Base-by-base conservation (phyloP, 352 stramenopile species). In the Discostella stelligera region DNA sequence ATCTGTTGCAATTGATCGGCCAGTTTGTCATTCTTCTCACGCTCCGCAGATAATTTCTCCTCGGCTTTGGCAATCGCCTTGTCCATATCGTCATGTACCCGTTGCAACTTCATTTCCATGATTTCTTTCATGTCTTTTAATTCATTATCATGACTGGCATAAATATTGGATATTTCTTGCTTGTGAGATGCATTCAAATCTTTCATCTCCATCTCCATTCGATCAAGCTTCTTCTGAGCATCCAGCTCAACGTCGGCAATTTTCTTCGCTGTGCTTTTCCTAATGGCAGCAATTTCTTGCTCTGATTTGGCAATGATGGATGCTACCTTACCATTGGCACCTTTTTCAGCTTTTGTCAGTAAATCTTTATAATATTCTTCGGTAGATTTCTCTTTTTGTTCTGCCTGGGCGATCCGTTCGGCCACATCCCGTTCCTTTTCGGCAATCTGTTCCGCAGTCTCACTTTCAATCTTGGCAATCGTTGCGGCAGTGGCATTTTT, bases 221-320 rank as follows among this genome's bases (percentile, higher is more conserved):
- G 37, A 44, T 44, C 37, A 44, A 44, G 37, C 13, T 77, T 66
- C 2, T 39, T 46, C 30, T 74, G 50, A 2, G 61, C 18, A 13
- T 75, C 53, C 53, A 61, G 5, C 25, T 66, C 54, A 16, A 23
- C 16, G 4, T 50, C 18, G 66, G 39, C 55, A 55, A 52, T 44
- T 71, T 79, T 52, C 16, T 76, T 65, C 20, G 54, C 55, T 37
- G 56, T 44, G 41, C 53, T 49, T 32, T 55, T 60, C n/a, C 78
- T 55, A 14, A 54, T 59, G 20, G 73, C 39, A 13, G 23, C n/a
- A n/a, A 56, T 55, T 39, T 74, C 55, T 18, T 41, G 5, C 21
- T 74, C 66, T 13, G 53, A 37, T 48, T 60, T 46, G 14, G 66
- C 37, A 39, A 66, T 59, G 64, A 59, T 55, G 6, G 55, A 54